A percentile compares a stretch with the other conserved stretches of the same genome.
phyloP scores from a whole-genome alignment of 257 asterid genomes.

The Fraxinus excelsior region DNA sequence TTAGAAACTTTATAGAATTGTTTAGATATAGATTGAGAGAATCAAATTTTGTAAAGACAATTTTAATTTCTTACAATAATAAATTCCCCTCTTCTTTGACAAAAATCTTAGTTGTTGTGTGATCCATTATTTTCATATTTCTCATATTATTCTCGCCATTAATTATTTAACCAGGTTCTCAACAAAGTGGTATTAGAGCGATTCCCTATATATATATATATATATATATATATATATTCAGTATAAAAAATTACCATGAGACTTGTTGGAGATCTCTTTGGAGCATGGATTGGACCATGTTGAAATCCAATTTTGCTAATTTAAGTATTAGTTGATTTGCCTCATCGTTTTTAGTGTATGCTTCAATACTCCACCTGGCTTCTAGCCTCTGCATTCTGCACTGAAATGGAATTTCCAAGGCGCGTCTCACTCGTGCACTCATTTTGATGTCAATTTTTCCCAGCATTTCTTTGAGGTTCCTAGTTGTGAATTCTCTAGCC shows the following conservation, averaged over 20 bases:
- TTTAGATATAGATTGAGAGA: no score
- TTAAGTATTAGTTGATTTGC: conserved; percentile 1
- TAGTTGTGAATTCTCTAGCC: conserved; percentile 26
- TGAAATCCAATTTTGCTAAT: conserved; percentile 22
- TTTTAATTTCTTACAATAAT: no score
- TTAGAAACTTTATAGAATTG: no score
- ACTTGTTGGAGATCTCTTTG: conserved; percentile 35
- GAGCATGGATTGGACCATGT: conserved; percentile 27
- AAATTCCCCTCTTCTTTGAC: no score
- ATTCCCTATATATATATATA: no score
- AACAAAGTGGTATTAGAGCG: no score
- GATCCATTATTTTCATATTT: no score
- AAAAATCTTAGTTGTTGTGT: no score
- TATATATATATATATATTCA: no score
- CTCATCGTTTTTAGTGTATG: neutral
- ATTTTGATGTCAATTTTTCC: conserved; percentile 11
- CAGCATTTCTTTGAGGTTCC: conserved; percentile 14
- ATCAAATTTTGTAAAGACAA: no score
- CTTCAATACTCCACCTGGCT: conserved; percentile 24
- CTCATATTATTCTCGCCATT: no score
- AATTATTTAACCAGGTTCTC: no score
- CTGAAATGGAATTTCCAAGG: conserved; percentile 23
- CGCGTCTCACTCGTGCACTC: conserved; percentile 8
- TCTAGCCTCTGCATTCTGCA: conserved; percentile 21
- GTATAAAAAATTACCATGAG: conserved; percentile 29